Base-by-base conservation (phyloP, 192 early-diverging fungal species). In the Backusella parvicylindrica region DNA sequence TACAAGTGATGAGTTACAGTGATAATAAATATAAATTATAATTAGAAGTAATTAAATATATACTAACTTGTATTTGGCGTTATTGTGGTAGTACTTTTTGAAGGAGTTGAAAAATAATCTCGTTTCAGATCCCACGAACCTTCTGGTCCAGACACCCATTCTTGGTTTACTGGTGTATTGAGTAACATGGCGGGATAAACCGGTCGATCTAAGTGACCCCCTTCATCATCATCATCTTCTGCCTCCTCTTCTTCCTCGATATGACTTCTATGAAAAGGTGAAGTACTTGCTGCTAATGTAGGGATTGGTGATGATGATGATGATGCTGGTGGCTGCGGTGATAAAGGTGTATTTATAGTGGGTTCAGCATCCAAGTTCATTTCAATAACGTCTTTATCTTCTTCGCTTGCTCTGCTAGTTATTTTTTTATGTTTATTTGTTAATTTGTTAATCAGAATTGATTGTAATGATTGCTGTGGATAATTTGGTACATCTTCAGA, bases 311-410 rank as follows among this genome's bases (percentile, higher is more conserved):
- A 18, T 21, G 43, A 47, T 47, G 43, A 47, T n/a, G 43, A 1
- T 31, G 43, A 60, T 30, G 71, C 50, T 15, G 26, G 47, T 36
- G 43, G 53, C 18, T 28, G 23, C 5, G 26, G n/a, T 3, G 18
- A 11, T 16, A 26, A 5, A 15, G 31, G n/a, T 64, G 30, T 18
- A 63, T 1, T 35, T 21, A 12, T 43, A 66, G 40, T 1, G 36
- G 53, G 36, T 18, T 40, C 53, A 21, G 40, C 7, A 21, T 78
- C 71, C 47, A 78, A 37, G 26, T 73, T 66, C 23, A 78, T 72
- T 50, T 78, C 77, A n/a, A 78, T 38, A 2, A 78, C 53, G 60
- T 78, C 77, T 37, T 47, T 78, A 53, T 78, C 77, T 38, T 64
- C 77, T 32, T 78, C 67, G 23, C 2, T 31, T 13, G 30, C 49